These are phyloP conservation scores for Lactarius indigo DNA, from an alignment of 768 basidiomycete genomes.

Conservation along the genomic window DNA sequence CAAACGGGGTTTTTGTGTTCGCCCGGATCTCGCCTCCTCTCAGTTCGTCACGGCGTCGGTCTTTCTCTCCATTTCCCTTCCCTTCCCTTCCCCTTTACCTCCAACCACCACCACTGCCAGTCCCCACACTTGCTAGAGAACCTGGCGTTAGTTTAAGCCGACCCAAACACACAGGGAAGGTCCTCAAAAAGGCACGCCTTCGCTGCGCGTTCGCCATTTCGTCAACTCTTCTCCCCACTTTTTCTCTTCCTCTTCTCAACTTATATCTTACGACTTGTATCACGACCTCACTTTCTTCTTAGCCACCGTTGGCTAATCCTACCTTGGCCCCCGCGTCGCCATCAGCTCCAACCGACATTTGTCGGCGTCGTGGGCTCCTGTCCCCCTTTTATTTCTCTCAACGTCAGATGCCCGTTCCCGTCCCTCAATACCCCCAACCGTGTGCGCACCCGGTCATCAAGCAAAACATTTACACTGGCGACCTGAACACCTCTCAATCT, in stretches of 20 bases:
- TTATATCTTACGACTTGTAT: conserved; percentile 60
- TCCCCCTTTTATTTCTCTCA: conserved; percentile 32
- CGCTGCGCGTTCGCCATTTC: conserved; percentile 80
- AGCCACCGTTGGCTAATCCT: conserved; percentile 38
- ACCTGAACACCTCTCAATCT: conserved; percentile 35
- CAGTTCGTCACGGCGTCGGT: conserved; percentile 22
- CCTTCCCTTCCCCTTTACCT: conserved; percentile 28
- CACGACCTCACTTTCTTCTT: conserved; percentile 55
- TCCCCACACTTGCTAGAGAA: conserved; percentile 9
- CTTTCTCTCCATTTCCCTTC: conserved; percentile 27
- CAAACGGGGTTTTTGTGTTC: conserved; percentile 20
- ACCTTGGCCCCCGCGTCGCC: conserved; percentile 37
- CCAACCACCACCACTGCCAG: conserved; percentile 30
- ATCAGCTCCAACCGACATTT: conserved; percentile 31
- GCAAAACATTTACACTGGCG: conserved; percentile 41
- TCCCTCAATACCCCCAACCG: conserved; percentile 56
- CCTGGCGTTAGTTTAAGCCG: conserved; percentile 15
- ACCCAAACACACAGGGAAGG: conserved; percentile 19
- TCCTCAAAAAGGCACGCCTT: conserved; percentile 84
- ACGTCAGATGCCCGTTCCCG: conserved; percentile 84
- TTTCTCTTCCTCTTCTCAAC: conserved; percentile 29
- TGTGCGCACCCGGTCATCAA: conserved; percentile 67
- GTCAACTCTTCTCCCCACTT: conserved; percentile 32
- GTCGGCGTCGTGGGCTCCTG: conserved; percentile 23
- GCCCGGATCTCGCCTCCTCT: conserved; percentile 27